Evolutionary conservation across 257 asterid species (phyloP), one percentile per base, ranked within the genome.

Genomic region (Gardenia jasminoides): DNA sequence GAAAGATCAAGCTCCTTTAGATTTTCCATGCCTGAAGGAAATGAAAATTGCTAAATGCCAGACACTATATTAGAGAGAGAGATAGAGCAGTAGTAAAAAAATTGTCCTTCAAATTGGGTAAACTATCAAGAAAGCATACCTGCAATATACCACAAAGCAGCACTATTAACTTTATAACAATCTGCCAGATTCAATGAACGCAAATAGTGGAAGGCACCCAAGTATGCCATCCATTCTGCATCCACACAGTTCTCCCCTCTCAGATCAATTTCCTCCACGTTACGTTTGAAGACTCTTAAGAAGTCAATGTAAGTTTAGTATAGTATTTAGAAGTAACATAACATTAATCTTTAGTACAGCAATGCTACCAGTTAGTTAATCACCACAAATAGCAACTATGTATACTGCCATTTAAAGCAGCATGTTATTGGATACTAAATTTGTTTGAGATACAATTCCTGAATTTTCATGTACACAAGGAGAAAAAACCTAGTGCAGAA

Each of bases 221-320:
- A 80, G 89, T 93, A 95, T 76, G 98, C 98, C 97, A 92, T 89
- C 99, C 99, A 95, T 84, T 95, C 98, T 66, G 97, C 97, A 84
- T 93, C 98, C 44, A 95, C 98, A 71, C 69, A 66, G 81, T 79
- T 92, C 83, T 90, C 91, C 69, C 96, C 91, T 76, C 85, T 88
- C 85, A 92, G 82, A 84, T 95, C 87, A 50, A 95, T 85, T 70
- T 80, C 90, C 86, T 93, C 98, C 12, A 88, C 87, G 48, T 90
- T 85, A 86, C 79, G 75, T 78, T 93, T 95, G 86, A 95, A 93
- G 84, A 92, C 93, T 84, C 99, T 95, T 89, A 39, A 86, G 83
- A 79, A 78, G 80, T 75, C 83, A 82, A 86, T 52, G 19, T 56
- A 50, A 81, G 70, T 50, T 43, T 13, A 46, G 70, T 31, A 62